Conservation (phyloP, 2,329 filamentous ascomycete species). For the Scytalidium sp. region DNA sequence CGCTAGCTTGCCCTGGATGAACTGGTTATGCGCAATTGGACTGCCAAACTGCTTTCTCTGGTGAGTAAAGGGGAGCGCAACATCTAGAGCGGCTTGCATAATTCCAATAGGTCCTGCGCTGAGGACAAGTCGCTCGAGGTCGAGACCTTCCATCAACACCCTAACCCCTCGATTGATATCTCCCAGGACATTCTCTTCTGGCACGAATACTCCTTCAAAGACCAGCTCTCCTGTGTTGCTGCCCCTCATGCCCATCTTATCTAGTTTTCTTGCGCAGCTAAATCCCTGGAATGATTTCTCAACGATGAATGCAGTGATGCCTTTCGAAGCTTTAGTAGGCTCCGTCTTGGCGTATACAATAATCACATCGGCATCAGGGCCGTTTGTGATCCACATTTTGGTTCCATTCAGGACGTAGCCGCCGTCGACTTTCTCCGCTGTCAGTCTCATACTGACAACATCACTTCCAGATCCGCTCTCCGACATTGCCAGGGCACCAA, state of each 20-base stretch:
- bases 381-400: constrained; percentile 99
- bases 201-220: constrained; percentile 89
- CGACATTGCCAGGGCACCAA: constrained; percentile 93
- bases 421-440: constrained; percentile 75
- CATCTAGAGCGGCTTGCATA: constrained; percentile 89
- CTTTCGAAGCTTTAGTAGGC: constrained; percentile 76
- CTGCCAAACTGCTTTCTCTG: constrained; percentile 82
- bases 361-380: constrained; percentile 87
- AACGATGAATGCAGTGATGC: constrained; percentile 93
- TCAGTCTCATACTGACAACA: constrained; percentile 93
- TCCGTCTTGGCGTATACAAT: constrained; percentile 97
- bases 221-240: constrained; percentile 94
- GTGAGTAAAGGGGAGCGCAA: constrained; percentile 85
- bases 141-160: constrained; percentile 94
- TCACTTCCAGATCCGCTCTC: constrained; percentile 89
- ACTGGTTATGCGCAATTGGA: constrained; percentile 88
- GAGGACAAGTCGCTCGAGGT: constrained; percentile 89
- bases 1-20: constrained; percentile 88
- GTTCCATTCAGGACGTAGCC: constrained; percentile 84
- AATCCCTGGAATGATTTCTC: constrained; percentile 70
- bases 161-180: constrained; percentile 76
- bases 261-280: constrained; percentile 83
- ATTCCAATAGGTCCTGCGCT: constrained; percentile 87
- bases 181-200: constrained; percentile 77
- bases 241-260: constrained; percentile 98